phyloP scores from a whole-genome alignment of 768 basidiomycete species.

The Clathrus columnatus region DNA sequence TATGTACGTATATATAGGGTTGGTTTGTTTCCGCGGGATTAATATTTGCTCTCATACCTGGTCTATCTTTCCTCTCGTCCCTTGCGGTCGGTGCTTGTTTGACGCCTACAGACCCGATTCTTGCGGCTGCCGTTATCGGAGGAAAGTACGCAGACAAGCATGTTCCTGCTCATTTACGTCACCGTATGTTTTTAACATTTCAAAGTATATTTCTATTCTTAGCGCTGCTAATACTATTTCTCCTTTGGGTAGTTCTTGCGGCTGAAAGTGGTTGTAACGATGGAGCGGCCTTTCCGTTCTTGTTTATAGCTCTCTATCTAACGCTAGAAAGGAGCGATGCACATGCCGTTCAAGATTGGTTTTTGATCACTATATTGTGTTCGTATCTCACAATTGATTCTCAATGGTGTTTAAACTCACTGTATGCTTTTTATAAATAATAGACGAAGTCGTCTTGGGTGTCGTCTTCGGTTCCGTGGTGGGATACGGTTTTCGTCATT shows the following conservation, averaged over 20 bases:
- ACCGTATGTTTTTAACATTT: constrained; percentile 19
- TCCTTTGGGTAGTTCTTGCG: constrained; percentile 36
- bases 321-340: constrained; percentile 54
- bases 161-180: constrained; percentile 75
- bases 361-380: constrained; percentile 74
- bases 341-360: constrained; percentile 77
- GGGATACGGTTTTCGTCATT: constrained; percentile 72
- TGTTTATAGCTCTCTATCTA: constrained; percentile 85
- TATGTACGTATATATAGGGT: constrained; percentile 41
- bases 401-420: neutral
- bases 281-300: constrained; percentile 92
- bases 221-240: constrained; percentile 26
- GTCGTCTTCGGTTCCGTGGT: constrained; percentile 64
- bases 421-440: constrained; percentile 13
- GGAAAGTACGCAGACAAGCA: constrained; percentile 98
- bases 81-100: constrained; percentile 88
- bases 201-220: no score
- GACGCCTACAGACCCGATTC: constrained; percentile 90
- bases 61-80: constrained; percentile 80
- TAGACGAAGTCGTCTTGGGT: constrained; percentile 75
- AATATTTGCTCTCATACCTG: constrained; percentile 87
- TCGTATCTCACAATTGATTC: constrained; percentile 20
- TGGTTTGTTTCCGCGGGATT: constrained; percentile 91
- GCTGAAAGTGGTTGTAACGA: constrained; percentile 93
- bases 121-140: constrained; percentile 87